These are phyloP conservation scores for Turritis glabra DNA, from an alignment of 345 rosid genomes.

Conservation along the genomic window DNA sequence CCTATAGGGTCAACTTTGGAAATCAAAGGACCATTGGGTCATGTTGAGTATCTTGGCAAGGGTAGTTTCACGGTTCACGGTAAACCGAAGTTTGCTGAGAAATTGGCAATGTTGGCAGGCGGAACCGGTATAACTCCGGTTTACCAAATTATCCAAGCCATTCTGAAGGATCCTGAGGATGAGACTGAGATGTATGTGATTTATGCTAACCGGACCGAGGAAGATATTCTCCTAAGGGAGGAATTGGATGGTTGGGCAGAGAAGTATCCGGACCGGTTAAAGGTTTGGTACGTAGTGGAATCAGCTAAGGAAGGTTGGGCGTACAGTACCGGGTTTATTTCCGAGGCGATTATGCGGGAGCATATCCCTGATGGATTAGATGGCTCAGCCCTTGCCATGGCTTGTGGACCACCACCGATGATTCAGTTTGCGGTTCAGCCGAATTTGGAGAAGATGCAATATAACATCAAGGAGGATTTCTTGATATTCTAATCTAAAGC, in stretches of 20 bases:
- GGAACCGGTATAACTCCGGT: constrained; percentile 94
- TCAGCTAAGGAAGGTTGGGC: constrained; percentile 65
- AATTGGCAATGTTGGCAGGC: constrained; percentile 83
- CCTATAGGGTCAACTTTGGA: constrained; percentile 57
- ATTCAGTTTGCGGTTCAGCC: constrained; percentile 91
- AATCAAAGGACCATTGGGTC: constrained; percentile 88
- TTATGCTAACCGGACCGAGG: constrained; percentile 82
- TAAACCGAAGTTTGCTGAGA: constrained; percentile 63
- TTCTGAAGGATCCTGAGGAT: constrained; percentile 71
- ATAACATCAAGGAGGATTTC: constrained; percentile 63
- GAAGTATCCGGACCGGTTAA: constrained; percentile 51
- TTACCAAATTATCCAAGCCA: constrained; percentile 78
- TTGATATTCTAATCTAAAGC: constrained; percentile 52
- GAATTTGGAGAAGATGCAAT: constrained; percentile 84
- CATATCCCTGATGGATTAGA: constrained; percentile 64
- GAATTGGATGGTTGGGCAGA: constrained; percentile 76
- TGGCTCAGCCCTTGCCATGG: constrained; percentile 59
- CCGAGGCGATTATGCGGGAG: constrained; percentile 60
- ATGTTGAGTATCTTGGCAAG: constrained; percentile 66
- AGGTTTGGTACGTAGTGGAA: constrained; percentile 87
- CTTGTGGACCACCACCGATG: constrained; percentile 97
- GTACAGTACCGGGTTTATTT: constrained; percentile 69
- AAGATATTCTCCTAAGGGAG: constrained; percentile 71
- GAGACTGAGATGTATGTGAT: constrained; percentile 72
- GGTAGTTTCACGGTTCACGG: constrained; percentile 75